Conservation (phyloP, 2,329 filamentous ascomycete genomes). For the Aspergillus pseudoterreus region DNA sequence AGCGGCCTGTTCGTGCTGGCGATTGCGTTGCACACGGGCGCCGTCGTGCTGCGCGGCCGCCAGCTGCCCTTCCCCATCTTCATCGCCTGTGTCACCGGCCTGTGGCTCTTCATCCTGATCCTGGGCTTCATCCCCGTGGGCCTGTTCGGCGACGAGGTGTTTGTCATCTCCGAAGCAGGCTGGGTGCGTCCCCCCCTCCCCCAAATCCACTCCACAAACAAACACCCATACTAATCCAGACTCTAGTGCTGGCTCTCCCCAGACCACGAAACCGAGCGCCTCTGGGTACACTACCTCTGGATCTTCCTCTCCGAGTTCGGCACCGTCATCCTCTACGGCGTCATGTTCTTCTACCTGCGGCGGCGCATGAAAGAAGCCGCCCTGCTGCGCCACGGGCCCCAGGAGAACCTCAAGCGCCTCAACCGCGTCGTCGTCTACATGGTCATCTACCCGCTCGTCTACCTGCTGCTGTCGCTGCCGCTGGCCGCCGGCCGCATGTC, state of each 20-base stretch:
- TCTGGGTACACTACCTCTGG: constrained; percentile 54
- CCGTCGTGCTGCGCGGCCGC: constrained; percentile 46
- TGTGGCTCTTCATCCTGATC: constrained; percentile 47
- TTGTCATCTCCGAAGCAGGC: constrained; percentile 46
- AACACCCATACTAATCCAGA: background rate
- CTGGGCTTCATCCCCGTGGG: constrained; percentile 47
- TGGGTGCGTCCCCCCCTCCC: constrained; percentile 40
- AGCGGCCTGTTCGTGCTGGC: constrained; percentile 51
- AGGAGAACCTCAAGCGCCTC: constrained; percentile 31
- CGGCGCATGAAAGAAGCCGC: constrained; percentile 38
- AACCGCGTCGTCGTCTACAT: constrained; percentile 43
- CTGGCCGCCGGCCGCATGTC: constrained; percentile 48
- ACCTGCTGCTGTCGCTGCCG: constrained; percentile 61
- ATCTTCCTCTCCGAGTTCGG: constrained; percentile 53
- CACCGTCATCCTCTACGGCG: constrained; percentile 46
- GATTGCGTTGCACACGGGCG: constrained; percentile 52
- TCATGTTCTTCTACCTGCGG: constrained; percentile 48
- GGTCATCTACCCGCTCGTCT: constrained; percentile 48
- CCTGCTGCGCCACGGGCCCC: constrained; percentile 27
- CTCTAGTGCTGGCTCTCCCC: constrained; percentile 49
- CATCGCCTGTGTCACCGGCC: constrained; percentile 37
- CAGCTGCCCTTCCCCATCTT: constrained; percentile 45
- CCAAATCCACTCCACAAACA: background rate
- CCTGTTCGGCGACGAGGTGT: constrained; percentile 38
- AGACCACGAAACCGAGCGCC: constrained; percentile 41